phyloP scores from a whole-genome alignment of 78 protist genomes.

The Chrysochromulina parva region DNA sequence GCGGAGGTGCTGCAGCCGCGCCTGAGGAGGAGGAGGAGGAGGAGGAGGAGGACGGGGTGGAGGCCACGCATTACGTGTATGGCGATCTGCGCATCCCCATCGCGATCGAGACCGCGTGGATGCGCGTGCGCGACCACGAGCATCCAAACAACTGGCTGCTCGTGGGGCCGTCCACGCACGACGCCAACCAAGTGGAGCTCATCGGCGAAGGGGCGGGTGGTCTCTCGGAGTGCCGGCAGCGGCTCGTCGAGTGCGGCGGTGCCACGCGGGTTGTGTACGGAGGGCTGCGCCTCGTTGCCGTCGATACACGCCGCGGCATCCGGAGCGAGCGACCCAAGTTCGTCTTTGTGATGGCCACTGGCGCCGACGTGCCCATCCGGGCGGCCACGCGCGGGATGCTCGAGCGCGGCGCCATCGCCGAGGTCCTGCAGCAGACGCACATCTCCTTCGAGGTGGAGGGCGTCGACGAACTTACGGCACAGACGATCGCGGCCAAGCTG shows the following conservation, averaged over 20 bases:
- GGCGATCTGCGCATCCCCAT: neutral
- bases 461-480: neutral
- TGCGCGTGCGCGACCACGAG: neutral
- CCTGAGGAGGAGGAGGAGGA: neutral
- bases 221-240: neutral
- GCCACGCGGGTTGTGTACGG: neutral
- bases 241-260: neutral
- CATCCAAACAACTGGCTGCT: neutral
- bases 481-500: neutral
- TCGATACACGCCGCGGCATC: neutral
- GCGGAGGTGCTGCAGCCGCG: neutral
- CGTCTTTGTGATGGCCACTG: neutral
- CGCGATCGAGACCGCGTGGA: neutral
- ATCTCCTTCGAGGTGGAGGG: neutral
- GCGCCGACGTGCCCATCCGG: neutral
- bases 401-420: neutral
- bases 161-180: neutral
- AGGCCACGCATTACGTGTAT: neutral
- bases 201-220: neutral
- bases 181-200: neutral
- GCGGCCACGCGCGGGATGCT: neutral
- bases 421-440: neutral
- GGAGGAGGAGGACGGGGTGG: neutral
- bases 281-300: neutral
- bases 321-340: neutral